Base-by-base conservation (phyloP, 768 basidiomycete species). In the Rhizopogon salebrosus region DNA sequence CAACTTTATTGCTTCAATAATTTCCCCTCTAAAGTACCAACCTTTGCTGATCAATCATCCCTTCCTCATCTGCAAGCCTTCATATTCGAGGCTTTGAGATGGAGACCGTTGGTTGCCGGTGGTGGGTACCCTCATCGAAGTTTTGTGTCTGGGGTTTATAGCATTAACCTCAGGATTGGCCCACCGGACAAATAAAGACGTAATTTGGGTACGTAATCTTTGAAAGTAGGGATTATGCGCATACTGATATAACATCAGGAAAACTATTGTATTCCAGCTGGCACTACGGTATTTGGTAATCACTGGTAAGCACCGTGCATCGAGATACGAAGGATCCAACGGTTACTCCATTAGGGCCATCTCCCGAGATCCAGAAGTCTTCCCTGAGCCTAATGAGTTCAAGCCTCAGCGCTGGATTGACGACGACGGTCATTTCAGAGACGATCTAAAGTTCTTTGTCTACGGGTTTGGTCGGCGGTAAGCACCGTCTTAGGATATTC, bases 171-270 rank as follows among this genome's bases (percentile, higher is more conserved):
- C n/a, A 60, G 83, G 83, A 0, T 80, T 84, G 45, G 70, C 80
- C 0, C 85, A 86, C 55, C 76, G 76, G 42, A 76, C 83, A 0
- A 85, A 77, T 1, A 78, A 76, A 49, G 83, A 85, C 53, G 75
- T 87, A 36, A 62, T 79, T 22, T 87, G 80, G 78, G 80, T 80
- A 23, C 7, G 48, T 41, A 53, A 50, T 31, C 24, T 36, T 31
- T 29, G 16, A 18, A 2, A 4, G 16, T 20, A 24, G 9, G 27
- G 9, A 29, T 35, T n/a, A n/a, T n/a, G 11, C 13, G 3, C 3
- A 18, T 13, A 20, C 39, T 52, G 18, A 52, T 48, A 14, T 7
- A 9, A 16, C 7, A 6, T 11, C 53, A 77, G 41, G 49, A 52
- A 13, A 61, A 58, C 13, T 63, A 60, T 50, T 42, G 57, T 38